Evolutionary conservation across 805 yeast species (phyloP).

Genomic region (Wickerhamomyces xylosicus): DNA sequence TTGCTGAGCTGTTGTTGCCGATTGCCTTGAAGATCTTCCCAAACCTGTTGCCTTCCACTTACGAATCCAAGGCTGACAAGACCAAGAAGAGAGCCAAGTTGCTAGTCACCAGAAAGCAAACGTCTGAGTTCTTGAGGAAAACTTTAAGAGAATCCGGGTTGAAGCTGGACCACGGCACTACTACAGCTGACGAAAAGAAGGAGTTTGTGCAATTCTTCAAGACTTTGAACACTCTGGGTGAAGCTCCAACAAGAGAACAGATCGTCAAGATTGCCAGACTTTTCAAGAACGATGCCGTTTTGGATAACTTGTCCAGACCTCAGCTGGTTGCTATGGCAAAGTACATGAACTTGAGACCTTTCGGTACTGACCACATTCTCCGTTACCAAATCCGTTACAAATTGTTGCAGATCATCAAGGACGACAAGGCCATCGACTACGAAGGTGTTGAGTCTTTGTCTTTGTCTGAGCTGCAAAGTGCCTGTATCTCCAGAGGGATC

Average conservation of each 20-base stretch:
- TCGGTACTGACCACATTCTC: constrained; percentile 85
- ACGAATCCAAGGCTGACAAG: constrained; percentile 54
- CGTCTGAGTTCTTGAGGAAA: constrained; percentile 50
- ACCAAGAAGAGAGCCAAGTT: constrained; percentile 47
- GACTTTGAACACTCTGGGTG: constrained; percentile 53
- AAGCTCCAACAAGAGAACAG: constrained; percentile 56
- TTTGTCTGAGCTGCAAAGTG: constrained; percentile 70
- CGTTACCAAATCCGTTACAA: constrained; percentile 91
- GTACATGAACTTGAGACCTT: constrained; percentile 85
- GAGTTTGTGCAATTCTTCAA: constrained; percentile 74
- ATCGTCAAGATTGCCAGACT: constrained; percentile 75
- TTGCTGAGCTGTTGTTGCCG: constrained; percentile 88
- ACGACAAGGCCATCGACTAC: constrained; percentile 83
- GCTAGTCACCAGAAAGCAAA: constrained; percentile 52
- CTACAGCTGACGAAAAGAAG: constrained; percentile 57
- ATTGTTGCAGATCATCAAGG: constrained; percentile 83
- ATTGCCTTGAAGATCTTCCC: constrained; percentile 90
- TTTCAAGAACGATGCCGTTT: constrained; percentile 86
- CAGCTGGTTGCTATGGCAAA: constrained; percentile 88
- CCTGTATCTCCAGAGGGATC: constrained; percentile 93
- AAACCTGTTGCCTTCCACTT: constrained; percentile 86
- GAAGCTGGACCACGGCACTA: constrained; percentile 52
- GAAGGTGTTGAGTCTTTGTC: constrained; percentile 87
- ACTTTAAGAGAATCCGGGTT: constrained; percentile 63
- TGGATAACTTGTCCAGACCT: constrained; percentile 87